Percentiles rank a stretch among this genome's conserved stretches.
These are phyloP conservation scores for Fusarium sp. DNA, from an alignment of 2,329 filamentous ascomycete genomes.

Conservation along the genomic window DNA sequence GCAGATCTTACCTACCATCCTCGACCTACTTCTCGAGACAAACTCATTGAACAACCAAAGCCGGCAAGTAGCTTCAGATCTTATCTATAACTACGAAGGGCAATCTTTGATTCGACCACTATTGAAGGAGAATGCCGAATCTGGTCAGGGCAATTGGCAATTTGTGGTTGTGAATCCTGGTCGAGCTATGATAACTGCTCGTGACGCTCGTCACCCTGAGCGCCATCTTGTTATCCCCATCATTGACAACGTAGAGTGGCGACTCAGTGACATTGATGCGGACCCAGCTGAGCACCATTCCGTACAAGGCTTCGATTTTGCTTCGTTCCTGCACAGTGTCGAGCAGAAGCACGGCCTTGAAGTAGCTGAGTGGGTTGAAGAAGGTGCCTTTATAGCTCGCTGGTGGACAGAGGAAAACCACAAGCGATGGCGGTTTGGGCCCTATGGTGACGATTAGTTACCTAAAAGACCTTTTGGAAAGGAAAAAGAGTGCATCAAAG, in stretches of 20 bases:
- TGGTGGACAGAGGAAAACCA: constrained; percentile 54
- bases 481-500: too few relatives aligned
- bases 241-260: constrained; percentile 51
- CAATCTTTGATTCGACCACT: constrained; percentile 50
- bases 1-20: constrained; percentile 51
- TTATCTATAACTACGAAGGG: constrained; percentile 50
- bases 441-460: background rate
- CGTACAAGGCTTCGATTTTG: constrained; percentile 48
- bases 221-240: constrained; percentile 51
- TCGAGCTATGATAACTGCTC: constrained; percentile 49
- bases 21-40: constrained; percentile 51
- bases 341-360: constrained; percentile 43
- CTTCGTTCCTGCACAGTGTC: constrained; percentile 42
- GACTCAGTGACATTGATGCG: constrained; percentile 46
- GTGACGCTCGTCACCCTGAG: constrained; percentile 49
- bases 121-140: constrained; percentile 20
- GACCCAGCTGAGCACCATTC: constrained; percentile 47
- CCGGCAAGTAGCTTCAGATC: constrained; percentile 38
- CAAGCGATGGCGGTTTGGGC: constrained; percentile 51
- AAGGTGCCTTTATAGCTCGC: constrained; percentile 49
- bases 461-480: background rate
- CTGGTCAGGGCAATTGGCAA: constrained; percentile 50
- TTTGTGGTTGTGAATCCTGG: constrained; percentile 52
- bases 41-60: constrained; percentile 45
- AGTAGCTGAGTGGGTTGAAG: constrained; percentile 49